Conservation (phyloP, 805 yeast genomes). For the Zygosaccharomyces kombuchaensis region DNA sequence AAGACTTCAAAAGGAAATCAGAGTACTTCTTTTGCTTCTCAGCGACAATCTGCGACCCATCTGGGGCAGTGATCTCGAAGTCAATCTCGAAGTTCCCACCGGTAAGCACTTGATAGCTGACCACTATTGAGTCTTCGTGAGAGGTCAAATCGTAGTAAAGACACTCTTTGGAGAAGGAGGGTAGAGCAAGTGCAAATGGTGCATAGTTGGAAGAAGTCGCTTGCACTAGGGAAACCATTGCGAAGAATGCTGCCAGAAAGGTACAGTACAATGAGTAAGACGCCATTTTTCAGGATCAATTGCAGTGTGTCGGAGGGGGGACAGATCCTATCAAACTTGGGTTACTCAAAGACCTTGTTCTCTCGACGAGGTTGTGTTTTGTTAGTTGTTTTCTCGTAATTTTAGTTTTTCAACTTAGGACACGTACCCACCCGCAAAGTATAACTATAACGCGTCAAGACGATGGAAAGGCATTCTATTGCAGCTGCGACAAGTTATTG, state of each 20-base stretch:
- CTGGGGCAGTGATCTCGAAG: slow-evolving; percentile 55
- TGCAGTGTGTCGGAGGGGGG: background rate
- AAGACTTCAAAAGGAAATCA: slow-evolving; percentile 55
- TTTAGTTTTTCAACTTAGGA: background rate
- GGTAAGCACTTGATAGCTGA: slow-evolving; percentile 50
- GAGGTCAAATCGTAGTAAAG: slow-evolving; percentile 36
- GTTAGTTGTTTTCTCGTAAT: background rate
- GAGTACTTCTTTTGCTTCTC: slow-evolving; percentile 61
- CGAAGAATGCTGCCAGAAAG: slow-evolving; percentile 1
- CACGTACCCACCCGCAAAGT: background rate
- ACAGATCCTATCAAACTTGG: background rate
- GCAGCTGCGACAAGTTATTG: background rate
- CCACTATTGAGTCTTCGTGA: slow-evolving; percentile 39
- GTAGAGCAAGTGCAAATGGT: slow-evolving; percentile 36
- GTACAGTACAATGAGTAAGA: slow-evolving; percentile 1
- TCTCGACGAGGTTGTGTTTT: background rate
- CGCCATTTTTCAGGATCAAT: slow-evolving; percentile 1
- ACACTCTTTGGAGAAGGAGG: slow-evolving; percentile 44
- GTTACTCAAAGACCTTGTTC: background rate
- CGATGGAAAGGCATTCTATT: background rate
- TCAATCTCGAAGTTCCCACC: slow-evolving; percentile 69
- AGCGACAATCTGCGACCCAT: slow-evolving; percentile 42
- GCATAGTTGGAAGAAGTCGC: slow-evolving; percentile 30
- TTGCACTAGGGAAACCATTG: slow-evolving; percentile 11
- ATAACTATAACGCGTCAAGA: background rate